These are phyloP conservation scores for Euphorbia schlechtendalii DNA, from an alignment of 441 rosid genomes.

Conservation along the genomic window DNA sequence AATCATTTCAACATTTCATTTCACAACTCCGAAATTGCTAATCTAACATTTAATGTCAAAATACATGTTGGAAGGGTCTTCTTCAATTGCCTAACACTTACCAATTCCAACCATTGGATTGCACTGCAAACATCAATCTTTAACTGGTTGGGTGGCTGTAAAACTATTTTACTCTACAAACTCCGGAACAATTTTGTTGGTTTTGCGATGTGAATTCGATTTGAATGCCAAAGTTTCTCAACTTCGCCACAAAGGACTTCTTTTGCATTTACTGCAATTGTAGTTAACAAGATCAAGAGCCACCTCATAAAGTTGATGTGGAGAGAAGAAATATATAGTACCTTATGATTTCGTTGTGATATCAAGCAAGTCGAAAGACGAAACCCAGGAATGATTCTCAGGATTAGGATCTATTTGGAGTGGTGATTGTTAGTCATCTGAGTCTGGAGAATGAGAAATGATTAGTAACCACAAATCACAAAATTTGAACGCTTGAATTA, in stretches of 20 bases:
- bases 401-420: background rate
- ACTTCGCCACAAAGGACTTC: background rate
- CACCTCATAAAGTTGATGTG: background rate
- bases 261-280: background rate
- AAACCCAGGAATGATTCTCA: background rate
- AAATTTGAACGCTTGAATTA: background rate
- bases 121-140: background rate
- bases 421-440: conserved; percentile 7
- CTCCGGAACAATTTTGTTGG: background rate
- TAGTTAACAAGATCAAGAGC: background rate
- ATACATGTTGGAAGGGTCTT: too few relatives aligned
- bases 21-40: too few relatives aligned
- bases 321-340: background rate
- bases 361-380: background rate
- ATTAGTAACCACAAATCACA: conserved; percentile 1
- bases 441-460: background rate
- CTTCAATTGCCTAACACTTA: too few relatives aligned
- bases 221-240: background rate
- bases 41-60: too few relatives aligned
- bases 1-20: too few relatives aligned
- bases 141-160: background rate
- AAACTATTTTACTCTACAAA: background rate
- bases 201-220: background rate
- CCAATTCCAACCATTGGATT: background rate
- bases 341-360: conserved; percentile 8